These are phyloP conservation scores for Mycena citricolor DNA, from an alignment of 1,284 basidiomycete genomes.

Conservation along the genomic window DNA sequence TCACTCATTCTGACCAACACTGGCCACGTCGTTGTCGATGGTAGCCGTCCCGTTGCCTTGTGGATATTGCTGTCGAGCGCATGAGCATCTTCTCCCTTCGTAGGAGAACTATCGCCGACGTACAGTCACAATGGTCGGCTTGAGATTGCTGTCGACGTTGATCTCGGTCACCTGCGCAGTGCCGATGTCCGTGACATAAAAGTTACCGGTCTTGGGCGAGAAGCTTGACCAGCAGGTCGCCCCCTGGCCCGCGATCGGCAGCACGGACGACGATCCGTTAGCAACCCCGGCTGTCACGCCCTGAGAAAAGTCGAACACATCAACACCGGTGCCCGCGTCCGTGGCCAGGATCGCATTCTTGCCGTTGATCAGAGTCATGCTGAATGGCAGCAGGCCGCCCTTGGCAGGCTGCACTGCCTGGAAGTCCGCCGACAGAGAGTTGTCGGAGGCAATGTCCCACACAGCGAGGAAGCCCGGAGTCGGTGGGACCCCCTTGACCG, in stretches of 20 bases:
- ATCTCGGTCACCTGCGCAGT: constrained; percentile 48
- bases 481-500: constrained; percentile 47
- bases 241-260: constrained; percentile 40
- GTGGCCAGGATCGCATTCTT: constrained; percentile 47
- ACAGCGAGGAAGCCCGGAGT: constrained; percentile 48
- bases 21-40: constrained; percentile 47
- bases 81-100: background rate
- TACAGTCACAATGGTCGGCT: constrained; percentile 44
- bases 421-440: constrained; percentile 43
- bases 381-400: constrained; percentile 46
- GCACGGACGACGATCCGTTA: constrained; percentile 33
- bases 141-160: constrained; percentile 44
- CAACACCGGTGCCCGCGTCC: constrained; percentile 46
- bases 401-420: constrained; percentile 33
- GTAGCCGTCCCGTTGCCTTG: constrained; percentile 39
- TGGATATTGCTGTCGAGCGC: constrained; percentile 40
- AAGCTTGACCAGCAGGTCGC: constrained; percentile 51
- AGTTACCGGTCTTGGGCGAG: constrained; percentile 46
- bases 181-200: constrained; percentile 48
- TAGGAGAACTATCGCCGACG: constrained; percentile 2
- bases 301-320: constrained; percentile 42
- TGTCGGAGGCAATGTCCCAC: constrained; percentile 43
- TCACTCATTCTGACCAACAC: constrained; percentile 45
- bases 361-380: constrained; percentile 46
- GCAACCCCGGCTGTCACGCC: constrained; percentile 20